Base-by-base conservation (phyloP, 2,329 filamentous ascomycete genomes). In the Fusarium ambrosium region DNA sequence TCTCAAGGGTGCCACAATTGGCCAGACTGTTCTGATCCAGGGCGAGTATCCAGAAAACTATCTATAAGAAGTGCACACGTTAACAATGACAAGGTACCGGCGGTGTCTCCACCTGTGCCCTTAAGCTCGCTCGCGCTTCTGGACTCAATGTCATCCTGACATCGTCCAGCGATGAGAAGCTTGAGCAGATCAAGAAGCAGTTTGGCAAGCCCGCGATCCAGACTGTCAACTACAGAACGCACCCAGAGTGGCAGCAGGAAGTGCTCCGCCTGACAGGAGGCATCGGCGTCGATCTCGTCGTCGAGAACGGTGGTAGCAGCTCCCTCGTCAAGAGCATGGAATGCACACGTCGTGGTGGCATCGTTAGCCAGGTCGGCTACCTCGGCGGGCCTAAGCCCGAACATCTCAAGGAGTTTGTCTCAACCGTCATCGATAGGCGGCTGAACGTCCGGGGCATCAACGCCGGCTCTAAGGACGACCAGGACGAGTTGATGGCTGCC, bases 71-170 rank as follows among this genome's bases (percentile, higher is more conserved):
- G 2, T 2, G 2, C 2, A 18, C 32, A 24, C 11, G 1, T 11
- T 70, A 4, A 75, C 59, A 16, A 59, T 2, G n/a, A 2, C 10
- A 20, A 79, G 84, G 85, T n/a, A 86, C 81, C 2, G 84, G 83
- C 2, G 85, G 85, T 9, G 83, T 86, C 24, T 82, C 80, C 27
- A 78, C 81, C 14, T 80, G 82, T 61, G 82, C 81, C 18, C 77
- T 86, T n/a, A 83, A 84, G 62, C 78, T 86, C 39, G 88, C 89
- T 16, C 84, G 85, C 68, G 87, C 87, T 1, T 86, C 85, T 3
- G 88, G 88, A 10, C 87, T 88, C 11, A 86, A 74, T 3, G 86
- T 85, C 1, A 87, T 89, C 68, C 82, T 88, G 27, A 89, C 86
- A 0, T 89, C 87, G 0, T 88, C 87, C 1, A 88, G 86, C 7